These are phyloP conservation scores for Leccinum ponderosum DNA, from an alignment of 1,284 basidiomycete species.

Conservation along the genomic window DNA sequence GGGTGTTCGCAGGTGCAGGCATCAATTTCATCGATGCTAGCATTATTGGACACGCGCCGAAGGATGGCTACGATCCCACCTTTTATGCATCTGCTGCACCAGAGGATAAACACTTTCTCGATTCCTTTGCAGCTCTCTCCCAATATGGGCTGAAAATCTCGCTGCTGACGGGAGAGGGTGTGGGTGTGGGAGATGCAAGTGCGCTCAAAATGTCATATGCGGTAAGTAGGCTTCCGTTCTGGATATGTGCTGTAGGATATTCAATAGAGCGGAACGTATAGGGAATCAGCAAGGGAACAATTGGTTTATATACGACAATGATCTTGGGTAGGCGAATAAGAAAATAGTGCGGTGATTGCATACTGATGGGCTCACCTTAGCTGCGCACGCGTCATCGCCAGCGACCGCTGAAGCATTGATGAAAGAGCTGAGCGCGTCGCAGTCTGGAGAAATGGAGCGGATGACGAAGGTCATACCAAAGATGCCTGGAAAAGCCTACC, in stretches of 20 bases:
- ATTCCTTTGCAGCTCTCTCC: constrained; percentile 42
- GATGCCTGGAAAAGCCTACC: constrained; percentile 61
- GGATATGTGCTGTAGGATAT: not conserved
- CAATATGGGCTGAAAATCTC: constrained; percentile 49
- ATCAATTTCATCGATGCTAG: no score
- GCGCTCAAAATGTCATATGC: constrained; percentile 67
- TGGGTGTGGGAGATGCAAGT: constrained; percentile 56
- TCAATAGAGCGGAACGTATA: constrained; percentile 21
- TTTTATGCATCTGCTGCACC: constrained; percentile 52
- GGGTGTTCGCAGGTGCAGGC: no score
- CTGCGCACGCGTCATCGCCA: constrained; percentile 58
- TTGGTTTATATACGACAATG: constrained; percentile 56
- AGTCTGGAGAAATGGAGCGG: constrained; percentile 44
- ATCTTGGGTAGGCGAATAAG: constrained; percentile 44
- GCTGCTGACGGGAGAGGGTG: constrained; percentile 46
- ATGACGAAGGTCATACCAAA: constrained; percentile 41
- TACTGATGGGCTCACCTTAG: constrained; percentile 30
- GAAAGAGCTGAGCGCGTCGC: constrained; percentile 47
- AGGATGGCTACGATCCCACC: constrained; percentile 52
- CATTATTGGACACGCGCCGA: no score
- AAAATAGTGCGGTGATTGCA: not conserved
- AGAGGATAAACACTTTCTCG: constrained; percentile 39
- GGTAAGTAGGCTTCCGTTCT: constrained; percentile 37
- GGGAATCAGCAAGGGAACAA: constrained; percentile 59
- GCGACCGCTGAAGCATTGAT: constrained; percentile 55